Percentiles rank a stretch among this genome's conserved stretches.
Conservation (phyloP, 208 protist genomes). For the Naegleria gruberi region DNA sequence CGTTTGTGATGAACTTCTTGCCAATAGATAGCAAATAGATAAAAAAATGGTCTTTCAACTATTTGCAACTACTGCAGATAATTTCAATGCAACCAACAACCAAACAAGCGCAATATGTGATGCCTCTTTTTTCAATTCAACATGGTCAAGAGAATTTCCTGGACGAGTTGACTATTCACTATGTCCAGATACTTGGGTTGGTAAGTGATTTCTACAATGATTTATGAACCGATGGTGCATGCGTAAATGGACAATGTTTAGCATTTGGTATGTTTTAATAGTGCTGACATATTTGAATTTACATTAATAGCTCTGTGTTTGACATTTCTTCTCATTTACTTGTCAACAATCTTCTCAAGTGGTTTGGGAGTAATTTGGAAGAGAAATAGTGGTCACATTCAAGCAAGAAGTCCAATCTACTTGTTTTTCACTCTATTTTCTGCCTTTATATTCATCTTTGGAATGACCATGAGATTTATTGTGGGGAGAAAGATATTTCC, state of each 20-base stretch:
- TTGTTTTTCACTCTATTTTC: background rate
- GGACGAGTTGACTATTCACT: background rate
- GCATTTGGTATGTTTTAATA: too few species aligned
- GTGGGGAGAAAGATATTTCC: background rate
- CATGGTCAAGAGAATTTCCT: background rate
- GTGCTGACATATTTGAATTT: too few species aligned
- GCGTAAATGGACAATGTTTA: too few species aligned
- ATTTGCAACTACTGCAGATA: too few species aligned
- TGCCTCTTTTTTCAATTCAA: background rate
- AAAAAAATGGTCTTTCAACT: too few species aligned
- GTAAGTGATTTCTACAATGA: too few species aligned
- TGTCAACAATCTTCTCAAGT: background rate
- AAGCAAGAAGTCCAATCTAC: background rate
- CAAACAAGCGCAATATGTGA: background rate
- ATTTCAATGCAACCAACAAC: background rate
- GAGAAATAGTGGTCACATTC: background rate
- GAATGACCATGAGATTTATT: background rate
- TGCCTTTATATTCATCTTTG: background rate
- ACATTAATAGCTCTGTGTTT: background rate
- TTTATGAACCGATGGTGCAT: too few species aligned
- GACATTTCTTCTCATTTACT: background rate
- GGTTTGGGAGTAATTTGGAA: background rate
- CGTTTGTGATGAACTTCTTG: too few species aligned
- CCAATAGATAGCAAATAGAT: too few species aligned
- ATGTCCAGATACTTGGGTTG: background rate